phyloP scores from a whole-genome alignment of 2,329 filamentous ascomycete species.

The Leptographium radiaticola region DNA sequence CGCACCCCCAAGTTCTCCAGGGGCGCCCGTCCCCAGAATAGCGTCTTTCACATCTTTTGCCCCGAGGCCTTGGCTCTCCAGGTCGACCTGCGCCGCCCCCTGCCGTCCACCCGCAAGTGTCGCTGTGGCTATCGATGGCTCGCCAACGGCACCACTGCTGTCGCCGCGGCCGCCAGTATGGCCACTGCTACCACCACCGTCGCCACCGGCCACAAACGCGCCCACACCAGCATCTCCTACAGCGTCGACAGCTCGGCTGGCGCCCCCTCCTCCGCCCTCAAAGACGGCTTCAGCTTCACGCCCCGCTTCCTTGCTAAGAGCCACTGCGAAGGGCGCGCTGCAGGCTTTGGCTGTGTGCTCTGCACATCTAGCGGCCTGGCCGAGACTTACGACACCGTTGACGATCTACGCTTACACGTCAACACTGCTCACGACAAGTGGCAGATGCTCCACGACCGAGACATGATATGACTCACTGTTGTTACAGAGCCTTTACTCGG shows the following conservation, averaged over 20 bases:
- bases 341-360: slow-evolving; percentile 24
- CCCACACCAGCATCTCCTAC: background rate
- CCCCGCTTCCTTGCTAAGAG: slow-evolving; percentile 27
- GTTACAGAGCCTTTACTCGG: background rate
- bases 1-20: background rate
- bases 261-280: slow-evolving; percentile 14
- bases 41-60: slow-evolving; percentile 27
- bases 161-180: background rate
- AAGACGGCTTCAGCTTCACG: slow-evolving; percentile 26
- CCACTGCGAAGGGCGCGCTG: slow-evolving; percentile 18
- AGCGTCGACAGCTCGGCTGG: background rate
- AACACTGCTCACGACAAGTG: slow-evolving; percentile 25
- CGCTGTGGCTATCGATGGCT: slow-evolving; percentile 24
- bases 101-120: slow-evolving; percentile 17
- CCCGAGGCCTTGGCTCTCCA: slow-evolving; percentile 26
- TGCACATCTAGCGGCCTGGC: slow-evolving; percentile 24
- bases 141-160: background rate
- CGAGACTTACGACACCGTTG: slow-evolving; percentile 19
- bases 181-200: slow-evolving; percentile 4
- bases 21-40: slow-evolving; percentile 18
- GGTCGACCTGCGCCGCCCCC: slow-evolving; percentile 18
- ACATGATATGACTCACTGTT: slow-evolving; percentile 11
- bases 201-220: background rate
- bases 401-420: slow-evolving; percentile 22
- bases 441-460: slow-evolving; percentile 28